These are phyloP conservation scores for Trichoderma sp. DNA, from an alignment of 2,329 filamentous ascomycete species.

Conservation along the genomic window DNA sequence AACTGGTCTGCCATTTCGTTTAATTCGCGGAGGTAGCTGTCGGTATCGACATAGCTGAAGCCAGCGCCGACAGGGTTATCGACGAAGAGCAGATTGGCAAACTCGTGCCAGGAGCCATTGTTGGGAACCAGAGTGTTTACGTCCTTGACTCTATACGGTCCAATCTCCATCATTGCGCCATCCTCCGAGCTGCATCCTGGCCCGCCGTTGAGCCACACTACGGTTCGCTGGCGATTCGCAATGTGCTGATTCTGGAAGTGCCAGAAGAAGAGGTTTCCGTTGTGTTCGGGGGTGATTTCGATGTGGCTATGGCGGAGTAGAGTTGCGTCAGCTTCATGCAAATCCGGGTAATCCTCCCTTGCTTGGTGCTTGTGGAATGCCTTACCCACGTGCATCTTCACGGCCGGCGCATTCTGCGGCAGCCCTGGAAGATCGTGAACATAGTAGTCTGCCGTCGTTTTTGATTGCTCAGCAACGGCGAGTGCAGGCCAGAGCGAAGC, in stretches of 20 bases:
- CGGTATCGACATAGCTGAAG: conserved; percentile 91
- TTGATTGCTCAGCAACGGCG: conserved; percentile 32
- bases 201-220: conserved; percentile 96
- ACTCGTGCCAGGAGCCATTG: conserved; percentile 98
- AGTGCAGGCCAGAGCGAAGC: conserved; percentile 47
- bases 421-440: conserved; percentile 82
- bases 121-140: conserved; percentile 73
- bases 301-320: conserved; percentile 66
- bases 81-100: conserved; percentile 94
- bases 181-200: conserved; percentile 98
- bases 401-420: conserved; percentile 66
- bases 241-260: conserved; percentile 96
- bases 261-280: conserved; percentile 99
- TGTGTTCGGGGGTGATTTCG: conserved; percentile 79
- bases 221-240: conserved; percentile 83
- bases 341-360: neutral
- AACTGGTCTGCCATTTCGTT: conserved; percentile 89
- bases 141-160: conserved; percentile 84
- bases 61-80: conserved; percentile 97
- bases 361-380: conserved; percentile 34
- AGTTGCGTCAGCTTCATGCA: conserved; percentile 28
- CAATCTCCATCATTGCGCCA: conserved; percentile 93
- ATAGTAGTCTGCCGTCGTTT: conserved; percentile 74
- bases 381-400: conserved; percentile 99
- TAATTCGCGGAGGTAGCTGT: conserved; percentile 83